A percentile compares a stretch with the other conserved stretches of the same genome.
phyloP scores from a whole-genome alignment of 495 filamentous ascomycete species.

The Tuber microsphaerosporum region DNA sequence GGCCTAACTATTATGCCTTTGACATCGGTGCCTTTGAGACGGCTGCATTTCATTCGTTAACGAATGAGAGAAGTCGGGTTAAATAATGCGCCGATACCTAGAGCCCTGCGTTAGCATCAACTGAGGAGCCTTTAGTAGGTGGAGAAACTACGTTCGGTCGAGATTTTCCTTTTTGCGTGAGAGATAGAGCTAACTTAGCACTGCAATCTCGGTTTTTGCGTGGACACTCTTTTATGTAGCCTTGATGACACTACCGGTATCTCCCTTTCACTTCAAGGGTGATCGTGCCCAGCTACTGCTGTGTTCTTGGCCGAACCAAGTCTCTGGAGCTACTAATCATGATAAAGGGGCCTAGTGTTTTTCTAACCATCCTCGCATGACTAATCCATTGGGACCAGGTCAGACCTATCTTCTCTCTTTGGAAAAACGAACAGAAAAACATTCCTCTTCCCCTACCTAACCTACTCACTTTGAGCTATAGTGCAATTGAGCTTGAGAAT shows the following conservation, averaged over 20 bases:
- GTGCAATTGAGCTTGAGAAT: not conserved
- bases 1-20: not conserved
- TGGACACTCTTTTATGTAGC: not conserved
- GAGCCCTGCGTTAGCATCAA: not conserved
- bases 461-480: not conserved
- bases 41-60: not conserved
- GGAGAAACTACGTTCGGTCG: not conserved
- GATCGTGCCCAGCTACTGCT: not conserved
- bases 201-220: not conserved
- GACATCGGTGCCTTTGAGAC: not conserved
- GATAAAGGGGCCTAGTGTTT: not conserved
- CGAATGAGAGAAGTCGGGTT: not conserved
- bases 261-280: not conserved
- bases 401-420: not conserved
- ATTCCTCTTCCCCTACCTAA: not conserved
- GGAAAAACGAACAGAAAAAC: not conserved
- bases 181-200: not conserved
- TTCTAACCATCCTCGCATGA: not conserved
- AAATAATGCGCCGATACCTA: not conserved
- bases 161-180: not conserved
- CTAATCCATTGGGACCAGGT: not conserved
- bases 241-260: not conserved
- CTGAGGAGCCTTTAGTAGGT: not conserved
- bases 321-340: not conserved
- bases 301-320: not conserved